These are phyloP conservation scores for Gliomastix tumulicola DNA, from an alignment of 2,329 filamentous ascomycete species.

Conservation along the genomic window DNA sequence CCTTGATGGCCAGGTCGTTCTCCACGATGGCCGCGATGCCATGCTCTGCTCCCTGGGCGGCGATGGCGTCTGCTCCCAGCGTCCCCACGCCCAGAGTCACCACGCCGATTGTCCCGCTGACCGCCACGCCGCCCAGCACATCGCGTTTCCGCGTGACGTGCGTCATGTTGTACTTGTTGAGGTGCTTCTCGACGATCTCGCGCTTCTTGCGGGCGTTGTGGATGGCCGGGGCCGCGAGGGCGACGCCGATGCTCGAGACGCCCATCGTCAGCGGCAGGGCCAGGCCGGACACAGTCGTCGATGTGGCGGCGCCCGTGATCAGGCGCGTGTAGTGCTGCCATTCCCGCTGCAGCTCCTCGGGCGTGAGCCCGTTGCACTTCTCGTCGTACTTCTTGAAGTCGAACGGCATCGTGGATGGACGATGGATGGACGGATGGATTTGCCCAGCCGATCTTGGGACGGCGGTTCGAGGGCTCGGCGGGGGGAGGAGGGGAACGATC, in stretches of 20 bases:
- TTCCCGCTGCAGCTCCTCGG: constrained; percentile 28
- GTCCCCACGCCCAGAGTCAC: constrained; percentile 26
- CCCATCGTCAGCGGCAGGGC: constrained; percentile 29
- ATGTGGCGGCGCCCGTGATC: constrained; percentile 29
- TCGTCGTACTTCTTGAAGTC: constrained; percentile 30
- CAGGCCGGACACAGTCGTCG: constrained; percentile 27
- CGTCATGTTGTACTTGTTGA: constrained; percentile 20
- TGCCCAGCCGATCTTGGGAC: no score
- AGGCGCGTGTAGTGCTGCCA: constrained; percentile 35
- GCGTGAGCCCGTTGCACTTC: constrained; percentile 25
- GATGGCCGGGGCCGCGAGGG: constrained; percentile 27
- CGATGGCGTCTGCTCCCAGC: constrained; percentile 24
- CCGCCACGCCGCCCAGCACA: constrained; percentile 28
- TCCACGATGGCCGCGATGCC: constrained; percentile 16
- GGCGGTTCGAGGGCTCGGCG: no score
- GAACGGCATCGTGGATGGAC: constrained; percentile 32
- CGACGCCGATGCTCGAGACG: constrained; percentile 28
- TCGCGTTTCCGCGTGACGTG: constrained; percentile 32
- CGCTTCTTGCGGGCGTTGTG: constrained; percentile 34
- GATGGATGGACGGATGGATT: no score
- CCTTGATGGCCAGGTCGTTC: constrained; percentile 25
- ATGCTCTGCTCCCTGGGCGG: constrained; percentile 24
- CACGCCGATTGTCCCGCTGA: constrained; percentile 25
- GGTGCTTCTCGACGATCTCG: constrained; percentile 29
- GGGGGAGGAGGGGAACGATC: no score